Base-by-base conservation (phyloP, 345 rosid genomes). In the Syzygium oleosum region DNA sequence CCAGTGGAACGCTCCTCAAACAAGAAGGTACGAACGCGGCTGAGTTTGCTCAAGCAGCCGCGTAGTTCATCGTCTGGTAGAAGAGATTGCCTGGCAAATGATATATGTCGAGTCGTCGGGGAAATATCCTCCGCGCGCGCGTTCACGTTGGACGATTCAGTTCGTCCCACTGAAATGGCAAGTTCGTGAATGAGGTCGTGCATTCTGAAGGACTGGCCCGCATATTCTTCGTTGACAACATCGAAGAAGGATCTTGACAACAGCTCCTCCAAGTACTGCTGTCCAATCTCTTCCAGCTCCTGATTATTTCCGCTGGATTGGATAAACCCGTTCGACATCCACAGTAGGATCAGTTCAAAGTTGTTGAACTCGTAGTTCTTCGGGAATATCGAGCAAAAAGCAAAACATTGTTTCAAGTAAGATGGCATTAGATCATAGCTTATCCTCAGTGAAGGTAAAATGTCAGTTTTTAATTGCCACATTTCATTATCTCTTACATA, bases 101-200 rank as follows among this genome's bases (percentile, higher is more conserved):
- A 80, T 49, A 88, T 49, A 38, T 89, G 91, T 3, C 90, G 88
- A n/a, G 80, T 61, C 27, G n/a, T 85, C 22, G 58, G 61, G 25
- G 53, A 31, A 29, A 88, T 61, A 19, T 49, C n/a, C 85, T n/a
- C 52, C 17, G 53, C 13, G 38, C 7, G 7, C 34, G 43, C 49
- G 13, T 14, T 84, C 52, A 90, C 27, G 3, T 17, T 46, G 2
- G 29, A 79, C 10, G 78, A 65, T 43, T 91, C 93, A 14, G 43
- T 86, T 84, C 61, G 49, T 6, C 85, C 38, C 21, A 90, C 87
- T 2, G 58, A 56, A 52, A 41, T 12, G 43, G 91, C 90, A 61
- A 92, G 88, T 13, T 92, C 92, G 56, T 89, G 88, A 12, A 91
- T 88, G 43, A 90, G 85, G 86, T 90, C 91, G 34, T 91, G 94